Percentiles rank a stretch among this genome's conserved stretches.
Conservation (phyloP, 2,329 filamentous ascomycete genomes). For the Fusarium pilosicola region DNA sequence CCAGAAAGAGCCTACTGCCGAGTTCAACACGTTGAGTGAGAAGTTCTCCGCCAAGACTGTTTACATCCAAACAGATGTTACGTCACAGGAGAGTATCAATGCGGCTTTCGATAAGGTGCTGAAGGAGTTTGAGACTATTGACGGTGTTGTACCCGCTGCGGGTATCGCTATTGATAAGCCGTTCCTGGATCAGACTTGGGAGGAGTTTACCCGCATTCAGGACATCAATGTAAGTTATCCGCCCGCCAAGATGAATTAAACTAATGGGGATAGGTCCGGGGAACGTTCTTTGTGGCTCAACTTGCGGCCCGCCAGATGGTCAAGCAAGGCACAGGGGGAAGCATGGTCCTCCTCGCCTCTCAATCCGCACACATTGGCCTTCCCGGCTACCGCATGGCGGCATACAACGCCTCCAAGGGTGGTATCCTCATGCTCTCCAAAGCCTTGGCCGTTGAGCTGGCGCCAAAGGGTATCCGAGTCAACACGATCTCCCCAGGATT, state of each 20-base stretch:
- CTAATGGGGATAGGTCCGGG: constrained; percentile 47
- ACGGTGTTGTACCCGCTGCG: constrained; percentile 49
- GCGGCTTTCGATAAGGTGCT: constrained; percentile 40
- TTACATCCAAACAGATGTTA: constrained; percentile 49
- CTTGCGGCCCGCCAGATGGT: constrained; percentile 53
- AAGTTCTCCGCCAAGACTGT: constrained; percentile 41
- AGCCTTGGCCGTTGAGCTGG: constrained; percentile 52
- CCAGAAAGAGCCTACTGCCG: constrained; percentile 44
- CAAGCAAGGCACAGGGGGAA: constrained; percentile 52
- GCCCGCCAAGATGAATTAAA: too few relatives aligned
- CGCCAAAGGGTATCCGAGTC: constrained; percentile 49
- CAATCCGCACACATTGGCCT: constrained; percentile 40
- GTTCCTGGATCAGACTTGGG: constrained; percentile 56
- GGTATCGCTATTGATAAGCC: constrained; percentile 57
- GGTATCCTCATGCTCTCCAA: constrained; percentile 54
- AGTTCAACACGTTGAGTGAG: constrained; percentile 39
- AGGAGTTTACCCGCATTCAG: constrained; percentile 53
- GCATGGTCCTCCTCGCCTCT: constrained; percentile 48
- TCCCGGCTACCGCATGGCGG: constrained; percentile 46
- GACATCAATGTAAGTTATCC: constrained; percentile 52
- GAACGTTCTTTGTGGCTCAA: constrained; percentile 55
- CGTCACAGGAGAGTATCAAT: constrained; percentile 44
- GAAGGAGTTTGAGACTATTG: constrained; percentile 41
- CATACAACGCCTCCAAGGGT: constrained; percentile 57
- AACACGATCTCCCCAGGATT: constrained; percentile 54